phyloP scores from a whole-genome alignment of 371 early-diverging fungal species.

The Neoconidiobolus thromboides region DNA sequence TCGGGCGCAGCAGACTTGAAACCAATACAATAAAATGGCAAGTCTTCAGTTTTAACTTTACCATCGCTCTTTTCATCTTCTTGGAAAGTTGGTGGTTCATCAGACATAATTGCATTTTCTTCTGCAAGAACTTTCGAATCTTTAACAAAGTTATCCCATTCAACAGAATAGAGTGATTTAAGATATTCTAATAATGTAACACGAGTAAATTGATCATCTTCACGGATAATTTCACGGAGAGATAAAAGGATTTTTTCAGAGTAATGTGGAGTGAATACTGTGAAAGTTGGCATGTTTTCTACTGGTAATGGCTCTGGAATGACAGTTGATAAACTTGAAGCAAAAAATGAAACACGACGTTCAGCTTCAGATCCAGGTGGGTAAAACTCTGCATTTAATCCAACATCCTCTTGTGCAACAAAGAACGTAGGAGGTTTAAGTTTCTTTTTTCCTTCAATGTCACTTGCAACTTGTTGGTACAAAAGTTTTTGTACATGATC shows the following conservation, averaged over 20 bases:
- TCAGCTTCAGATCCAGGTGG: conserved; percentile 66
- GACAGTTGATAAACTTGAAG: conserved; percentile 67
- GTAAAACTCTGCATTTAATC: conserved; percentile 54
- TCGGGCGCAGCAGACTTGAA: conserved; percentile 68
- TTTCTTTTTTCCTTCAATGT: conserved; percentile 41
- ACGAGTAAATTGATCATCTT: conserved; percentile 60
- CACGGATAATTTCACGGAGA: conserved; percentile 65
- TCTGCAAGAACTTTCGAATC: conserved; percentile 67
- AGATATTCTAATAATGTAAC: conserved; percentile 72
- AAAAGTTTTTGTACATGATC: conserved; percentile 59
- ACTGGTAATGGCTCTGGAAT: conserved; percentile 71
- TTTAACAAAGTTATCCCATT: conserved; percentile 84
- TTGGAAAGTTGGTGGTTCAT: conserved; percentile 6
- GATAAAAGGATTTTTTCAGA: conserved; percentile 75
- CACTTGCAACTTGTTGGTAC: conserved; percentile 42
- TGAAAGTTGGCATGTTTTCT: conserved; percentile 70
- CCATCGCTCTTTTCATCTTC: not conserved
- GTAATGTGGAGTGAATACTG: conserved; percentile 77
- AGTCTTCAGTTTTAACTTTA: conserved; percentile 24
- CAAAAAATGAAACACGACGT: conserved; percentile 74
- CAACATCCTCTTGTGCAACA: conserved; percentile 63
- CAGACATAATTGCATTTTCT: conserved; percentile 22
- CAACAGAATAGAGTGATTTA: conserved; percentile 61
- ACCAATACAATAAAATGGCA: conserved; percentile 65
- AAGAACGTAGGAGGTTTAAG: conserved; percentile 69